Base-by-base conservation (phyloP, 2,329 filamentous ascomycete species). In the Ampelomyces quisqualis region DNA sequence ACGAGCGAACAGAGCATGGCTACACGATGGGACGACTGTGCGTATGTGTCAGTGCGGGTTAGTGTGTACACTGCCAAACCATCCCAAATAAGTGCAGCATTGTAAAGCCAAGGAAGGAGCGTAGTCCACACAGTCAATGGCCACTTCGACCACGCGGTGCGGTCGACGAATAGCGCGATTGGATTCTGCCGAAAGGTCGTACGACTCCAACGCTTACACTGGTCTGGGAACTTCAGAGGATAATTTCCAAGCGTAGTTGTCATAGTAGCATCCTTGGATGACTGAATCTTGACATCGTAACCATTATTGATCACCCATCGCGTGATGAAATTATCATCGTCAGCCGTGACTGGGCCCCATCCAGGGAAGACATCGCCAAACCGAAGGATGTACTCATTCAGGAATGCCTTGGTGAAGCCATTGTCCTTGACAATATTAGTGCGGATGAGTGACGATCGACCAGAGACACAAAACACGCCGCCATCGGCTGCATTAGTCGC, bases 261-360 rank as follows among this genome's bases (percentile, higher is more conserved):
- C 23, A 83, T 69, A 0, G 69, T 65, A 0, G 73, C 69, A 5
- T 80, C 73, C 0, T 67, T 47, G 3, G 67, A 69, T 40, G 74
- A 72, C 54, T 84, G 80, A 32, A 82, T 73, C 39, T 72, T 72
- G 37, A 81, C 70, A 3, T 70, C 63, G 69, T 70, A 78, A 5
- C 70, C 70, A 3, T 70, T 51, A 7, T 67, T 64, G 17, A 79
- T 68, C 5, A 74, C 66, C 48, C 71, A 77, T 6, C 80, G 70
- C 0, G 79, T 82, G 18, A 78, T 66, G 47, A 76, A 82, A 19
- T 59, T 63, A 29, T 67, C 61, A n/a, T 68, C 63, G 9, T 63
- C 62, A 1, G 60, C 51, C 7, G 51, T 52, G 3, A 64, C 35
- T 7, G 52, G 57, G 5, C 56, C 55, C 21, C 42, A 45, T 3